Conservation (phyloP, 441 rosid genomes). For the Breynia disticha region DNA sequence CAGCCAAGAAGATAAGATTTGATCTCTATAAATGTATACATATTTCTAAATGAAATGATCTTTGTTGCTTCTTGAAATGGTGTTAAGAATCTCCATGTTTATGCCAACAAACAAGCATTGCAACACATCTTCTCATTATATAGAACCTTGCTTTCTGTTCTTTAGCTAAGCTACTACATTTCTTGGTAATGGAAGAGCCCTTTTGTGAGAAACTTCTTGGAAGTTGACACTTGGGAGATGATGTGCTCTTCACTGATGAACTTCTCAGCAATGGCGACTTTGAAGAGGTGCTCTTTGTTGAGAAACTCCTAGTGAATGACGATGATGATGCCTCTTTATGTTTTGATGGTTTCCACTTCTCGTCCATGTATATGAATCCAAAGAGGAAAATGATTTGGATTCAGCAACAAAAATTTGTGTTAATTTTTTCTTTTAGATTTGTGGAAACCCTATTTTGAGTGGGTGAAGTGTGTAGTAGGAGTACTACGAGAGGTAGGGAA, state of each 20-base stretch:
- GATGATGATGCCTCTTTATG: conserved; percentile 37
- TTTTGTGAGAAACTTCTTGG: conserved; percentile 53
- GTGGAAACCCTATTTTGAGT: too few relatives aligned
- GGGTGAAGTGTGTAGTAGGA: too few relatives aligned
- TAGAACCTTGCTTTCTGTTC: conserved; percentile 94
- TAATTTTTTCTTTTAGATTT: too few relatives aligned
- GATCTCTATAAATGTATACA: not conserved
- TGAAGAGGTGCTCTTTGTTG: conserved; percentile 53
- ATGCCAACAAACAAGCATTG: conserved; percentile 99
- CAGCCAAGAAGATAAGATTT: not conserved
- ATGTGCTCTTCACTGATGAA: conserved; percentile 53
- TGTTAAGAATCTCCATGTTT: conserved; percentile 79
- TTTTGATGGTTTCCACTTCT: conserved; percentile 72
- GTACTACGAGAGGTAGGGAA: too few relatives aligned
- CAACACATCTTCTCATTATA: conserved; percentile 95
- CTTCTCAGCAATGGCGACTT: conserved; percentile 58
- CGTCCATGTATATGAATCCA: conserved; percentile 42
- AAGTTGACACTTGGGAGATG: conserved; percentile 32
- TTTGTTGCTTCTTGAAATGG: not conserved
- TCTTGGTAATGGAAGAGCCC: conserved; percentile 44
- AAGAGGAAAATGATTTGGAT: not conserved
- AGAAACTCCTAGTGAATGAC: conserved; percentile 57
- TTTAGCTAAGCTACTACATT: conserved; percentile 81
- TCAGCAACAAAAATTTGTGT: too few relatives aligned
- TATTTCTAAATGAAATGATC: not conserved